Evolutionary conservation across 2,329 filamentous ascomycete genomes (phyloP), one percentile per base, ranked within the genome.

Genomic region (Cadophora malorum): DNA sequence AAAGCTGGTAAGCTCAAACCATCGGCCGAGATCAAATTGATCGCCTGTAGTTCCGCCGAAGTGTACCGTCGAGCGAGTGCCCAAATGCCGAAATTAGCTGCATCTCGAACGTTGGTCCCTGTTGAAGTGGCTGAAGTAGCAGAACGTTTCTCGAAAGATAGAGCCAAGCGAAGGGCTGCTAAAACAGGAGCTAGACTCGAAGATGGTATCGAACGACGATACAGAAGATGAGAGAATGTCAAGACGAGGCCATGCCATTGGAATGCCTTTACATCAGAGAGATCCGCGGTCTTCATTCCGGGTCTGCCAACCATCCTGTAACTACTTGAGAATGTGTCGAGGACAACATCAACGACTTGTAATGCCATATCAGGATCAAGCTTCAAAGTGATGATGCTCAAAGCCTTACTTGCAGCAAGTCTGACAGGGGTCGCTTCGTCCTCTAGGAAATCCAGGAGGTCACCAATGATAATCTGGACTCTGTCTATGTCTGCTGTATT

Each of bases 81-180:
- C 96, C 96, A 99, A 28, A 98, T 90, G 7, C 96, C 96, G 78
- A 98, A 99, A 78, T 94, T 97, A 3, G 96, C 93, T 14, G 96
- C 95, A 81, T 99, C 96, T 58, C 96, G 88, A 19, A 99, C 94
- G 73, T 96, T 97, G 1, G 92, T 91, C 1, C 96, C 96, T 12
- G 95, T 84, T 3, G 93, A 94, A 14, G 86, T 89, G n/a, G 96
- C 95, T 3, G 93, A 93, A 0, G 93, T 87, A 56, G 90, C 92
- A 68, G 91, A 92, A 67, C 94, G 87, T 75, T 97, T 93, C 79
- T 99, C 94, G 76, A 98, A 99, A 0, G 89, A 89, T 31, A 98
- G 83, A 0, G 93, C 94, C 10, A 92, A 86, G 0, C 97, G 81
- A 19, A 98, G 83, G 1, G 91, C 90, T 67, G 91, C 89, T 2